Conservation (phyloP, 1,284 basidiomycete species). For the Rugosomyces carneus region DNA sequence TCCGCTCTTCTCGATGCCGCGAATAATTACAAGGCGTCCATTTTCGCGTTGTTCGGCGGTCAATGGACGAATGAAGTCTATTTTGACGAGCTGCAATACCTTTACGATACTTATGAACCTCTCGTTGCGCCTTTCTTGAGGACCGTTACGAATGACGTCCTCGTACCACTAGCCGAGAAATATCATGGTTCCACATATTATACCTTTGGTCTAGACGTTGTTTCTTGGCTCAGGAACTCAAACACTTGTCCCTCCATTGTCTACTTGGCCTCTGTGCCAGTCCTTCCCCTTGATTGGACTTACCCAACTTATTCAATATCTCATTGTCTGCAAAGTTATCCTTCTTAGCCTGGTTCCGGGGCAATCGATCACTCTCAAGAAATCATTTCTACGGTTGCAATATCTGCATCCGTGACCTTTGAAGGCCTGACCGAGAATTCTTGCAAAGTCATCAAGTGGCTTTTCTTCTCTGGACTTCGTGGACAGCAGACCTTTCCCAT, state of each 20-base stretch:
- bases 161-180: constrained; percentile 69
- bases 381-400: constrained; percentile 86
- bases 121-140: constrained; percentile 74
- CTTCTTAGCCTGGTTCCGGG: constrained; percentile 76
- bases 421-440: constrained; percentile 74
- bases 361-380: constrained; percentile 97
- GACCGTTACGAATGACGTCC: constrained; percentile 59
- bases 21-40: constrained; percentile 63
- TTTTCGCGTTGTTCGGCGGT: constrained; percentile 97
- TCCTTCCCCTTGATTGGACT: constrained; percentile 95
- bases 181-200: constrained; percentile 66
- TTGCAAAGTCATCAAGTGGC: constrained; percentile 81
- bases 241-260: constrained; percentile 67
- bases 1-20: constrained; percentile 77
- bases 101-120: constrained; percentile 88
- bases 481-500: constrained; percentile 96
- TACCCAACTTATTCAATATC: constrained; percentile 92
- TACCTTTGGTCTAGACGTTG: constrained; percentile 75
- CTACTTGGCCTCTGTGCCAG: constrained; percentile 94
- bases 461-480: constrained; percentile 91
- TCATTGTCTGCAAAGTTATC: constrained; percentile 72
- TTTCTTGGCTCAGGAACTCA: constrained; percentile 79
- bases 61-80: constrained; percentile 98
- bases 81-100: constrained; percentile 89
- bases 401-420: constrained; percentile 76